Evolutionary conservation across 495 filamentous ascomycete genomes (phyloP).

Genomic region (Aspergillus leporis): DNA sequence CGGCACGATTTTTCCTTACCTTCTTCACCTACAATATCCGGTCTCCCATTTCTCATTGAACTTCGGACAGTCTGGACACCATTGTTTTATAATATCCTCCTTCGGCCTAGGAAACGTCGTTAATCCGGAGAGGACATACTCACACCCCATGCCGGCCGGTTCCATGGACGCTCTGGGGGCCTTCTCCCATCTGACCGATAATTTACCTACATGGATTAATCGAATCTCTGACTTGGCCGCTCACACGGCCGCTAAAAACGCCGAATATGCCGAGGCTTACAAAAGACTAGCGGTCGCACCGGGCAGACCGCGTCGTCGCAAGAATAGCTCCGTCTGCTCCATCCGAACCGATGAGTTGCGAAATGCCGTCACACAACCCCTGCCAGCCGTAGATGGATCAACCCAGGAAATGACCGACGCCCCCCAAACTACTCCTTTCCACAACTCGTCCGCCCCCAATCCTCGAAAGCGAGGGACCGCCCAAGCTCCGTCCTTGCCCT

Average conservation of each 20-base stretch:
- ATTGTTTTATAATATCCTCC: background rate
- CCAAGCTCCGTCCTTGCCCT: conserved; percentile 32
- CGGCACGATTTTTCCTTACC: background rate
- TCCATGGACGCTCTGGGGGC: conserved; percentile 64
- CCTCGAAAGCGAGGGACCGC: conserved; percentile 33
- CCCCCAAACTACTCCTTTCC: conserved; percentile 5
- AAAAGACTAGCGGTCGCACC: conserved; percentile 26
- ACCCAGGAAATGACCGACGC: conserved; percentile 18
- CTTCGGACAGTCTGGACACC: background rate
- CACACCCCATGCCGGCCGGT: conserved; percentile 16
- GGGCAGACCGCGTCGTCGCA: conserved; percentile 32
- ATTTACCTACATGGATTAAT: conserved; percentile 68
- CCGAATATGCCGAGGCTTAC: conserved; percentile 57
- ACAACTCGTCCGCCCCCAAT: conserved; percentile 19
- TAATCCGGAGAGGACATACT: background rate
- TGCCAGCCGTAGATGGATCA: conserved; percentile 19
- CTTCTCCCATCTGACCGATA: conserved; percentile 54
- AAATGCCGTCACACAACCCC: conserved; percentile 10
- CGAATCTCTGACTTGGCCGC: conserved; percentile 67
- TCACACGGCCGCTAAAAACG: conserved; percentile 68
- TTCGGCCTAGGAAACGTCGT: background rate
- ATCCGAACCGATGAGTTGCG: conserved; percentile 40
- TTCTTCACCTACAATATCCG: background rate
- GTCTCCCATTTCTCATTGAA: background rate
- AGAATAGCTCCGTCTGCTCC: conserved; percentile 51